Evolutionary conservation across 1,139 yeast genomes (phyloP), one percentile per base, ranked within the genome.

Genomic region (Pichia sp.): DNA sequence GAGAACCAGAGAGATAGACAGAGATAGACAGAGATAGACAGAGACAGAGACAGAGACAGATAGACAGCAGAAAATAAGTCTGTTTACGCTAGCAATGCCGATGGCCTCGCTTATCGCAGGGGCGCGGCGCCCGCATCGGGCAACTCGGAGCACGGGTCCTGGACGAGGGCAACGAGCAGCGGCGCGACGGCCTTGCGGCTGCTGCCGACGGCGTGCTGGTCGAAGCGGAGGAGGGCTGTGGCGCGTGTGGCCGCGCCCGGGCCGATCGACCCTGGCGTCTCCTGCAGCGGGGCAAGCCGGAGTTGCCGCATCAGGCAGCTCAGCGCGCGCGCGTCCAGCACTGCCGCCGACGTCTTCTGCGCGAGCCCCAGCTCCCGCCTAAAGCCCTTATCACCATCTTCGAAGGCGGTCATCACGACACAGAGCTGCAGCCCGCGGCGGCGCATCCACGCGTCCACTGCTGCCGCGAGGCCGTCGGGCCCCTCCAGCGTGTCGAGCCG

Each of bases 361-460:
- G n/a, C 26, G 28, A 6, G 47, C 47, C 25, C 37, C 7, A 31
- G n/a, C 37, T 31, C 37, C 18, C 37, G n/a, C 37, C 37, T n/a
- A n/a, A 31, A 31, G n/a, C 10, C 13, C 34, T 44, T 23, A 41
- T 36, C 18, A 41, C 19, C 30, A 4, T 21, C 47, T 21, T 7
- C 25, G 41, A 28, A 44, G 8, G 40, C 12, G 9, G 47, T 34
- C 47, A 44, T 44, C 31, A 44, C 47, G 22, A 25, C 47, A 9
- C 18, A n/a, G 16, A 34, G 18, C 31, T 19, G 31, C 41, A 34
- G 13, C 22, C 26, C 19, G 9, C 74, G 69, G 28, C 71, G 73
- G 4, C 31, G 18, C 41, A 50, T 46, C 61, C 65, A 66, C 21
- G 28, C 31, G 28, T 10, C 30, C 30, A 2, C 36, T 4, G 12